phyloP scores from a whole-genome alignment of 2,329 filamentous ascomycete genomes.

The Tympanopsis confertula region DNA sequence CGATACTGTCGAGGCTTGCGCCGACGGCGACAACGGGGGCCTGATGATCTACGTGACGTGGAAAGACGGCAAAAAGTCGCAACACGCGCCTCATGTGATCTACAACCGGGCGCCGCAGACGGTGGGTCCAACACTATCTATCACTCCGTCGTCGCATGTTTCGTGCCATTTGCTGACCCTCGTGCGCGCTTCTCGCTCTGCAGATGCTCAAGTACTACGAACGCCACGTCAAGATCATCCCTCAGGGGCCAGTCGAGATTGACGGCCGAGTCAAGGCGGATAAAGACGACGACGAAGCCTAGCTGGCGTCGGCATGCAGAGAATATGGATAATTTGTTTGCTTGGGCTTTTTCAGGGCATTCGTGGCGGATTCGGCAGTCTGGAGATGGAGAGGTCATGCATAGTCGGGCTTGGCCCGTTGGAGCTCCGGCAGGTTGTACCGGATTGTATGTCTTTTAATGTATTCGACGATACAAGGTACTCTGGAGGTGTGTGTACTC shows the following conservation, averaged over 20 bases:
- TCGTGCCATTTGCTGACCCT: slow-evolving; percentile 4
- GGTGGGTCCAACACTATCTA: slow-evolving; percentile 25
- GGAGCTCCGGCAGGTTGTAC: no score
- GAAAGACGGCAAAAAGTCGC: slow-evolving; percentile 63
- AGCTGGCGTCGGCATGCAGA: neutral
- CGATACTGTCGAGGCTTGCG: slow-evolving; percentile 58
- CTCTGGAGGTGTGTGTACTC: no score
- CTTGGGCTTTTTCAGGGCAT: no score
- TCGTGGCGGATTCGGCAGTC: no score
- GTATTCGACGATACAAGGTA: no score
- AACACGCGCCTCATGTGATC: slow-evolving; percentile 56
- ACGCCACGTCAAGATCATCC: slow-evolving; percentile 40
- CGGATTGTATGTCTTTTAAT: no score
- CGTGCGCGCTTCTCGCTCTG: slow-evolving; percentile 1
- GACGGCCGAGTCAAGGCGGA: neutral
- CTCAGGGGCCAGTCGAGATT: slow-evolving; percentile 6
- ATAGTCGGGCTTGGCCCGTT: no score
- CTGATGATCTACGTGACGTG: slow-evolving; percentile 62
- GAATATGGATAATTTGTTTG: no score
- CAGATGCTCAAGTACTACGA: slow-evolving; percentile 52
- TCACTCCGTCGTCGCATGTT: neutral
- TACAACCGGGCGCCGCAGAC: slow-evolving; percentile 72
- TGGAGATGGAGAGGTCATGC: no score
- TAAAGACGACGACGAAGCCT: neutral
- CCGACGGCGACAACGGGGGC: slow-evolving; percentile 46